Evolutionary conservation across 2,329 filamentous ascomycete species (phyloP), one percentile per base, ranked within the genome.

Genomic region (Monilinia fructicola): DNA sequence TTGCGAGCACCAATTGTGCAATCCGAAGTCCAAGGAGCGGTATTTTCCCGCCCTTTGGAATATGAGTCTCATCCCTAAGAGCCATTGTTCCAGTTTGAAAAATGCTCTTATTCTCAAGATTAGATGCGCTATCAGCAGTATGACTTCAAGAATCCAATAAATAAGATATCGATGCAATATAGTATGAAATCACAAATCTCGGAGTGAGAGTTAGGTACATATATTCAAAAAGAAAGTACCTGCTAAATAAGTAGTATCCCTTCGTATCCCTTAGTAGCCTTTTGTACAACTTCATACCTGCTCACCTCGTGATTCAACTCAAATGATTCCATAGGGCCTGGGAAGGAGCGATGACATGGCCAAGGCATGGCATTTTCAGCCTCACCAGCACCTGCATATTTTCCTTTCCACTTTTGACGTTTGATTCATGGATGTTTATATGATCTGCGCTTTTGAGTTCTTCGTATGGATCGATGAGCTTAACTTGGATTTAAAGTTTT

Each of bases 351-450:
- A 50, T 48, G 56, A 18, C 26, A 59, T 59, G 55, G 42, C 55
- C 50, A 59, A 31, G 53, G 11, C 53, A 38, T 54, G 53, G 53
- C 11, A 38, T 60, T 48, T 60, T 60, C 56, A 60, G 56, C 56
- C 26, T 60, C 42, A 60, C 26, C 16, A n/a, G 18, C 21, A 4
- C 21, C n/a, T 23, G 28, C 55, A 59, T 23, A 59, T n/a, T 35
- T 21, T 48, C 26, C 7, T 11, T 35, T 60, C 42, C 26, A 60
- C 42, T 46, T 23, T 46, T 46, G 55, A 7, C 11, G 16, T 21
- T 58, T 40, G 18, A 23, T 44, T n/a, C 40, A 31, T 9, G 40
- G 23, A 5, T 58, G 3, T 21, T 18, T 21, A 42, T 28, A 18
- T 28, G 6, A 18, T 44, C 18, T 58, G 10, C 38, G 23, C 18